These are phyloP conservation scores for Aureobasidium pullulans DNA, from an alignment of 2,329 filamentous ascomycete species.

Conservation along the genomic window DNA sequence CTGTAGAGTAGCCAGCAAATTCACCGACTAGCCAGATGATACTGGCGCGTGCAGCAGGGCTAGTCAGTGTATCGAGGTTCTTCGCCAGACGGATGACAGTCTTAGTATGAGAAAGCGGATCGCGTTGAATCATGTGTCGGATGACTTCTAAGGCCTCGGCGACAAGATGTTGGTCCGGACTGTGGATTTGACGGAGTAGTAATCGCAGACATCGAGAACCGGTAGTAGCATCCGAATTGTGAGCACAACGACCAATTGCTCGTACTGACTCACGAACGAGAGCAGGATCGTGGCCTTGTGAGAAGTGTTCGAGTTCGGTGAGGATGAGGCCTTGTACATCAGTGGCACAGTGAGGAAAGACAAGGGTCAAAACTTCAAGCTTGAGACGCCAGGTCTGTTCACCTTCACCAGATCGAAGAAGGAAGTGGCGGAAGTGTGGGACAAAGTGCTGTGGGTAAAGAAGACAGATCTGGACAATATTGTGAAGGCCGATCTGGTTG, in stretches of 20 bases:
- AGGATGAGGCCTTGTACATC: conserved; percentile 80
- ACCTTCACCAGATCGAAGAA: conserved; percentile 72
- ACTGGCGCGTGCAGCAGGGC: conserved; percentile 80
- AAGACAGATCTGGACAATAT: conserved; percentile 89
- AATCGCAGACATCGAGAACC: conserved; percentile 74
- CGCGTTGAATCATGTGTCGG: conserved; percentile 87
- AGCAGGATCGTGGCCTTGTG: conserved; percentile 62
- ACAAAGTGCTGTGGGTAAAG: conserved; percentile 72
- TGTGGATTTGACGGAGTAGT: conserved; percentile 79
- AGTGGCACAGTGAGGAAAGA: conserved; percentile 74
- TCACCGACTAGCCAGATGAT: conserved; percentile 98
- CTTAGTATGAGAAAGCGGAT: conserved; percentile 69
- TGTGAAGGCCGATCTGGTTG: conserved; percentile 82
- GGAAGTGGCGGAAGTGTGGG: conserved; percentile 80
- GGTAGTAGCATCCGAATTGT: conserved; percentile 58
- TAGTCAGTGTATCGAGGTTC: conserved; percentile 81
- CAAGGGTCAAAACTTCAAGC: conserved; percentile 79
- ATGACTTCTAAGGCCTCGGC: conserved; percentile 93
- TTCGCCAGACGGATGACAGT: conserved; percentile 87
- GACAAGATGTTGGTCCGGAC: conserved; percentile 76
- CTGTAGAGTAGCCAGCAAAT: conserved; percentile 70
- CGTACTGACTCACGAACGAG: conserved; percentile 84
- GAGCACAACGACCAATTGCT: conserved; percentile 88
- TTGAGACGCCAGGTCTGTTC: conserved; percentile 84
- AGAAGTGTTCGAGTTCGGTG: conserved; percentile 91